A percentile compares a stretch with the other conserved stretches of the same genome.
Evolutionary conservation across 208 protist genomes (phyloP).

Genomic region (Leishmania arabica): DNA sequence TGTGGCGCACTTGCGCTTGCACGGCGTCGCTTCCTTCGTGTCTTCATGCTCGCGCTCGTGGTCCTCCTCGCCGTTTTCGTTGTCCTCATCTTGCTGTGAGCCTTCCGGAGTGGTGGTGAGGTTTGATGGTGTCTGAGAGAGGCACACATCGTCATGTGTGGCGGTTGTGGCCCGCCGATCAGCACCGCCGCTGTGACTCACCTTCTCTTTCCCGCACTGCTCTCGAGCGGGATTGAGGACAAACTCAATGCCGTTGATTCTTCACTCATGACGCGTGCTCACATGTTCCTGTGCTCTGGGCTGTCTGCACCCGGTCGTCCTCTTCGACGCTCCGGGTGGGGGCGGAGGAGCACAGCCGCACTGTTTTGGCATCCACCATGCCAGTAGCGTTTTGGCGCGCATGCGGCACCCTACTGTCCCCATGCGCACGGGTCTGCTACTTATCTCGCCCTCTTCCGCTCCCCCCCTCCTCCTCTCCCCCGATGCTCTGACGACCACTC

Average conservation of each 20-base stretch:
- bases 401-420: neutral
- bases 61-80: neutral
- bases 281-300: neutral
- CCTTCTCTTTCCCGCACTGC: slow-evolving; percentile 4
- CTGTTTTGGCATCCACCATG: neutral
- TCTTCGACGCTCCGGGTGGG: neutral
- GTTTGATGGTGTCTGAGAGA: neutral
- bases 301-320: neutral
- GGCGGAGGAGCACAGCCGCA: neutral
- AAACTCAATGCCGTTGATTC: neutral
- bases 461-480: too few relatives aligned
- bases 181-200: neutral
- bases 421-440: neutral
- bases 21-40: neutral
- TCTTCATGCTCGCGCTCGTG: neutral
- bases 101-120: neutral
- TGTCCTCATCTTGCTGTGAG: neutral
- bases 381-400: neutral
- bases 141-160: neutral
- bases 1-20: neutral
- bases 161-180: neutral
- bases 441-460: neutral
- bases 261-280: neutral
- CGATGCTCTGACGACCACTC: neutral
- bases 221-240: neutral